phyloP scores from a whole-genome alignment of 176 grass and related monocot species.

The Hyparrhenia diplandra region DNA sequence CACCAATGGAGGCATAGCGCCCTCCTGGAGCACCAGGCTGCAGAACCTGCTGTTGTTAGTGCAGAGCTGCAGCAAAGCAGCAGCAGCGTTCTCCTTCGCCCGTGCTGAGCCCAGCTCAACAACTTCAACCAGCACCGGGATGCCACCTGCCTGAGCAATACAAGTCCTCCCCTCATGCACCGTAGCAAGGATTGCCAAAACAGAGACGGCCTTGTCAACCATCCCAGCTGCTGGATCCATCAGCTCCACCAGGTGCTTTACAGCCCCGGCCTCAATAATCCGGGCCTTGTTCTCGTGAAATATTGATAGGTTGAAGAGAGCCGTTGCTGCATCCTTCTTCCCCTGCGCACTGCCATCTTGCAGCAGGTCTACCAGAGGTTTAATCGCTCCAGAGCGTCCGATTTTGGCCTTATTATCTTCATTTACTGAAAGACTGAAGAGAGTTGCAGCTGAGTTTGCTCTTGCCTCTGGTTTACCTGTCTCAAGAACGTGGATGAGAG shows the following conservation, averaged over 20 bases:
- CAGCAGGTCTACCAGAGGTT: conserved; percentile 70
- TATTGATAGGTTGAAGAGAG: conserved; percentile 83
- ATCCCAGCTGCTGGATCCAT: conserved; percentile 91
- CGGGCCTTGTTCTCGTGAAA: conserved; percentile 71
- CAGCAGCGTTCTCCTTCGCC: conserved; percentile 74
- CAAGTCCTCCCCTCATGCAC: conserved; percentile 58
- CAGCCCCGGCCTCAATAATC: conserved; percentile 73
- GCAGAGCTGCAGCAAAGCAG: conserved; percentile 73
- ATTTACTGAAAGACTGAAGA: conserved; percentile 80
- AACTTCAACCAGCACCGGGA: conserved; percentile 74
- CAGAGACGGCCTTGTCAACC: conserved; percentile 82
- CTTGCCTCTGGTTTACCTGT: conserved; percentile 77
- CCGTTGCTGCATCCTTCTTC: conserved; percentile 83
- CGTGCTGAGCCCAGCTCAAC: conserved; percentile 80
- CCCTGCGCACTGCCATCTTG: conserved; percentile 61
- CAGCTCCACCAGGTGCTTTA: conserved; percentile 68
- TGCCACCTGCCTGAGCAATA: conserved; percentile 63
- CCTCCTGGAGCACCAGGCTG: conserved; percentile 80
- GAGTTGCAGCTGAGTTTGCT: conserved; percentile 73
- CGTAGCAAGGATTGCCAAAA: conserved; percentile 76
- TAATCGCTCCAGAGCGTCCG: conserved; percentile 69
- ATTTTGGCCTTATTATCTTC: conserved; percentile 74
- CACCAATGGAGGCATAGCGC: conserved; percentile 74
- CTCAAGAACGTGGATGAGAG: conserved; percentile 73
- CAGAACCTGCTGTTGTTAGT: conserved; percentile 67